These are phyloP conservation scores for Salvia miltiorrhiza DNA, from an alignment of 257 asterid genomes.

Conservation along the genomic window DNA sequence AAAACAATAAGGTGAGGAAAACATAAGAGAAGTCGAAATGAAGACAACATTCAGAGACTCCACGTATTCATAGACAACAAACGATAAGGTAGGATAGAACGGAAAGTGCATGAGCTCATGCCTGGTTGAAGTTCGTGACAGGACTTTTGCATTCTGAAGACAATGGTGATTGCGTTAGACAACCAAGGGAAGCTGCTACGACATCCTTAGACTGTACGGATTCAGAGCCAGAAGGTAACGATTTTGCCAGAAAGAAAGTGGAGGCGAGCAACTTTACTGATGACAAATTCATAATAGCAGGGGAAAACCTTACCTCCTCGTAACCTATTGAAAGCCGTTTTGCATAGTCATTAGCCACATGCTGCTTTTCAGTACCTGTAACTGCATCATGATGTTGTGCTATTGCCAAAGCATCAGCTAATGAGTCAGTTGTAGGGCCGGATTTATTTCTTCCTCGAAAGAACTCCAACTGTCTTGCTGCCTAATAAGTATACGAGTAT, in stretches of 20 bases:
- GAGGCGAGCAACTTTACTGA: not conserved
- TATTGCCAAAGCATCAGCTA: slow-evolving; percentile 82
- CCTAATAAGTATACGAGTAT: slow-evolving; percentile 33
- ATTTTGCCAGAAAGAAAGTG: not conserved
- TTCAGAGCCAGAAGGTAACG: slow-evolving; percentile 15
- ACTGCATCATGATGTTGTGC: slow-evolving; percentile 99
- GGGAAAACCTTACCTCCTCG: slow-evolving; percentile 51
- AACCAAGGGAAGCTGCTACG: slow-evolving; percentile 73
- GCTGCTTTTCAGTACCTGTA: slow-evolving; percentile 89
- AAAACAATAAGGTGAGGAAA: not conserved
- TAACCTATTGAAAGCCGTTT: slow-evolving; percentile 88
- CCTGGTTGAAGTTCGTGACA: slow-evolving; percentile 63
- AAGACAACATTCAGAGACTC: not conserved
- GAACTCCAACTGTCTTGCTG: slow-evolving; percentile 86
- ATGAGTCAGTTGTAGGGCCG: slow-evolving; percentile 69
- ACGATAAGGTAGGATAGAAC: not conserved
- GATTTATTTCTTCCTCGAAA: slow-evolving; percentile 64
- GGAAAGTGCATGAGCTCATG: slow-evolving; percentile 20
- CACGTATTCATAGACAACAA: slow-evolving; percentile 7
- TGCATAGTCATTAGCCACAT: slow-evolving; percentile 94
- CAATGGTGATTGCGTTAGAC: slow-evolving; percentile 53
- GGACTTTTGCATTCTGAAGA: slow-evolving; percentile 48
- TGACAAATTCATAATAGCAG: not conserved
- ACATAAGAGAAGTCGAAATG: not conserved
- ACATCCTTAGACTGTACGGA: slow-evolving; percentile 68